A percentile compares a stretch with the other conserved stretches of the same genome.
Conservation (phyloP, 1,139 yeast species). For the Saccharomycopsis hybrid region DNA sequence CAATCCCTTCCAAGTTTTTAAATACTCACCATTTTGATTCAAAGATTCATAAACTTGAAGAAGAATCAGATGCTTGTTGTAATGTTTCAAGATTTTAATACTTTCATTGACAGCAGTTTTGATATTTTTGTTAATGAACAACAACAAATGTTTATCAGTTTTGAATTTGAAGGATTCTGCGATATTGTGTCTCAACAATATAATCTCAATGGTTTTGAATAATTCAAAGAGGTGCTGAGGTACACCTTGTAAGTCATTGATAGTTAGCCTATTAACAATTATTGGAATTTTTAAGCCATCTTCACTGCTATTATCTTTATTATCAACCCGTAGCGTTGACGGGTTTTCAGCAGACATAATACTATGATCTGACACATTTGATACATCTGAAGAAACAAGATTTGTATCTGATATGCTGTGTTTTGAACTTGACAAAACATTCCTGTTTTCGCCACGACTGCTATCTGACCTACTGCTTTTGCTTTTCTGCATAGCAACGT, state of each 20-base stretch:
- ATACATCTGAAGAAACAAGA: neutral
- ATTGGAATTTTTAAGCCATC: neutral
- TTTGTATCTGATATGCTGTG: neutral
- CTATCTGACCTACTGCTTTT: too few species aligned
- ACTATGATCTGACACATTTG: neutral
- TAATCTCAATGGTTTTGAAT: conserved; percentile 9
- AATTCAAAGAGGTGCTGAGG: neutral
- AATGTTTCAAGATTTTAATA: neutral
- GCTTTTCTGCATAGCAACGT: too few species aligned
- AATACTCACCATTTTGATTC: conserved; percentile 5
- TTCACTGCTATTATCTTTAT: neutral
- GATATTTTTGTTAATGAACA: neutral
- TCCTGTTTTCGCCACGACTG: too few species aligned
- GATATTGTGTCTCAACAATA: conserved; percentile 7
- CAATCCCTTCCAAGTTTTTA: conserved; percentile 13
- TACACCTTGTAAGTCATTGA: neutral
- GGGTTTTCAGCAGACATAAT: neutral
- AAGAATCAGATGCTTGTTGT: conserved; percentile 1
- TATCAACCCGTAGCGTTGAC: neutral
- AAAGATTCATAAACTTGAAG: conserved; percentile 6
- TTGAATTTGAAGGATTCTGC: conserved; percentile 4
- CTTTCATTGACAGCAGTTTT: neutral
- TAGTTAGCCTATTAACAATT: neutral
- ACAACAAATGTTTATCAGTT: conserved; percentile 1
- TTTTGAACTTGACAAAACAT: too few species aligned